A percentile compares a stretch with the other conserved stretches of the same genome.
phyloP scores from a whole-genome alignment of 129 eudicot genomes.

The Flaveria brownii region DNA sequence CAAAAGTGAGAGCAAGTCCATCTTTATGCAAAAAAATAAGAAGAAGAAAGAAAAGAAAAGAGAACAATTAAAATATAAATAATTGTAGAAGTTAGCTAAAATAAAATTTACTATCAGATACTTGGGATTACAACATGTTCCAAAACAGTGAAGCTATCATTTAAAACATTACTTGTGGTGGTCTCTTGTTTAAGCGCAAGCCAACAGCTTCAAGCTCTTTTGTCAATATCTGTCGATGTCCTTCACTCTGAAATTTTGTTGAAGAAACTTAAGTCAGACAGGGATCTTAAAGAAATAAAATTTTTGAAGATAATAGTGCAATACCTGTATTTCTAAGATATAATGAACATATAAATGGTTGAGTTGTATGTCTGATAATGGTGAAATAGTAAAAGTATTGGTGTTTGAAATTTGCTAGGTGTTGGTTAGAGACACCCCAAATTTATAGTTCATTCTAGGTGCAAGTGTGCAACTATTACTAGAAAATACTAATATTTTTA shows the following conservation, averaged over 20 bases:
- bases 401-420: neutral
- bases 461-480: too few species aligned
- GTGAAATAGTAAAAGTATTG: neutral
- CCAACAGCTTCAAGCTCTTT: conserved; percentile 99
- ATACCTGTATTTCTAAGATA: neutral
- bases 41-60: neutral
- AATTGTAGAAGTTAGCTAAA: neutral
- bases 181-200: conserved; percentile 88
- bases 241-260: conserved; percentile 68
- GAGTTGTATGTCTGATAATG: neutral
- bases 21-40: neutral
- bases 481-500: too few species aligned
- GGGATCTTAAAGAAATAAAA: neutral
- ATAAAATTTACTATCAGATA: neutral
- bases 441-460: neutral
- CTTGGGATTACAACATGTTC: neutral
- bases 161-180: conserved; percentile 72
- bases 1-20: neutral
- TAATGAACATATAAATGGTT: neutral
- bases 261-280: neutral
- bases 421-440: neutral
- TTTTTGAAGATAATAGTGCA: neutral
- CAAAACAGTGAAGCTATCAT: conserved; percentile 1
- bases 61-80: neutral
- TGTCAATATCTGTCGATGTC: conserved; percentile 96